Conservation (phyloP, 345 rosid species). For the Melaleuca alternifolia region DNA sequence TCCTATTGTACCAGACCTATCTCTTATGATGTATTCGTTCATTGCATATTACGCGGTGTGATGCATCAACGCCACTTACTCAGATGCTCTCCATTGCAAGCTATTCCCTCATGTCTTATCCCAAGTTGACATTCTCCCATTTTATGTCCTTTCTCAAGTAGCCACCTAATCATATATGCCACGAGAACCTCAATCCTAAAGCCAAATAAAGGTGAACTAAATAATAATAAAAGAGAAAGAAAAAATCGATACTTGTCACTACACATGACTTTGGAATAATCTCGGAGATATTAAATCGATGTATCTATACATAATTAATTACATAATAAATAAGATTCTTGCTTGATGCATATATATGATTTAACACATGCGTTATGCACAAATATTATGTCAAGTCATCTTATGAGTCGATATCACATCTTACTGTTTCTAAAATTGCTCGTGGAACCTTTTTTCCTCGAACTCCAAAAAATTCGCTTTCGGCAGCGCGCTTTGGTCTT, state of each 20-base stretch:
- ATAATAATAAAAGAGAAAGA: too few relatives aligned
- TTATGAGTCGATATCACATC: not conserved
- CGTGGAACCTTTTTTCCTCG: not conserved
- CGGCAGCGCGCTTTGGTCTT: conserved; percentile 13
- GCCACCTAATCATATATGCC: not conserved
- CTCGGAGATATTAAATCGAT: not conserved
- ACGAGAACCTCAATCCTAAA: not conserved
- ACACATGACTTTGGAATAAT: not conserved
- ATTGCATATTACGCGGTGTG: not conserved
- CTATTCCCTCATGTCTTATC: conserved; percentile 3
- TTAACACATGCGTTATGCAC: not conserved
- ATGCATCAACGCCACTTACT: not conserved
- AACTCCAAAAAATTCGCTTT: conserved; percentile 4
- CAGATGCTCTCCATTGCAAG: not conserved
- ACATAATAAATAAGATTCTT: not conserved
- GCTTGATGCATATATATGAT: not conserved
- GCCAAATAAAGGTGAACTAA: not conserved
- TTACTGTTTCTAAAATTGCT: not conserved
- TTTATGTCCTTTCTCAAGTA: not conserved
- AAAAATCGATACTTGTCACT: not conserved
- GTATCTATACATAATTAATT: not conserved
- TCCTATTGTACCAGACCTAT: not conserved
- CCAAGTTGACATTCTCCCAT: conserved; percentile 32
- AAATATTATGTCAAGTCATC: not conserved
- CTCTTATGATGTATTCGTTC: not conserved